Percentiles rank a stretch among this genome's conserved stretches.
Conservation (phyloP, 495 filamentous ascomycete genomes). For the Glutinoglossum americanum region DNA sequence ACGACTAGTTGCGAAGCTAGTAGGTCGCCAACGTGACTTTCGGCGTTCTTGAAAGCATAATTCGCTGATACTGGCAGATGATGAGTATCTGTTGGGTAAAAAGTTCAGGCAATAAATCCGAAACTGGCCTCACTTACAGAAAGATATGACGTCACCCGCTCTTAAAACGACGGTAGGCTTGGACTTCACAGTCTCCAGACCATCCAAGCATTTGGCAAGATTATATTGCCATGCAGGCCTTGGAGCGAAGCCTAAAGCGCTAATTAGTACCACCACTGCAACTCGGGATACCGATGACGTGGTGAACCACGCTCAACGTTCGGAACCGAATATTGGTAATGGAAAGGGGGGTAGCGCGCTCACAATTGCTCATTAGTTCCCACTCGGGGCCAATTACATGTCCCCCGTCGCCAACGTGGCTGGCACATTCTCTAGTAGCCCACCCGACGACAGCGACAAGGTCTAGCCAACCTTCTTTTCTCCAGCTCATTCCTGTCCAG, state of each 20-base stretch:
- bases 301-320: neutral
- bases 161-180: conserved; percentile 44
- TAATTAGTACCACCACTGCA: neutral
- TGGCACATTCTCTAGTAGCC: conserved; percentile 52
- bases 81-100: neutral
- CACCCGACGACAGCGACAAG: conserved; percentile 52
- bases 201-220: conserved; percentile 45
- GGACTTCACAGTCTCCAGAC: conserved; percentile 23
- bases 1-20: conserved; percentile 52
- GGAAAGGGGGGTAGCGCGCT: neutral
- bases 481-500: conserved; percentile 54
- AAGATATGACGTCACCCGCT: conserved; percentile 46
- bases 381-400: conserved; percentile 58
- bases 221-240: conserved; percentile 47
- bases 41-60: conserved; percentile 48
- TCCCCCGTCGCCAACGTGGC: conserved; percentile 36
- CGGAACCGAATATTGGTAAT: neutral
- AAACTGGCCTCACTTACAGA: conserved; percentile 24
- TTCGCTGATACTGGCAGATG: conserved; percentile 33
- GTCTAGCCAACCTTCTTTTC: conserved; percentile 61
- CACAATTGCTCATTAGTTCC: conserved; percentile 31
- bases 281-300: neutral
- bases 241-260: conserved; percentile 31
- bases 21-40: conserved; percentile 69
- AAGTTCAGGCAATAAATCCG: neutral